Percentiles rank a stretch among this genome's conserved stretches.
These are phyloP conservation scores for Entrophospora sp. DNA, from an alignment of 192 early-diverging fungal species.

Conservation along the genomic window DNA sequence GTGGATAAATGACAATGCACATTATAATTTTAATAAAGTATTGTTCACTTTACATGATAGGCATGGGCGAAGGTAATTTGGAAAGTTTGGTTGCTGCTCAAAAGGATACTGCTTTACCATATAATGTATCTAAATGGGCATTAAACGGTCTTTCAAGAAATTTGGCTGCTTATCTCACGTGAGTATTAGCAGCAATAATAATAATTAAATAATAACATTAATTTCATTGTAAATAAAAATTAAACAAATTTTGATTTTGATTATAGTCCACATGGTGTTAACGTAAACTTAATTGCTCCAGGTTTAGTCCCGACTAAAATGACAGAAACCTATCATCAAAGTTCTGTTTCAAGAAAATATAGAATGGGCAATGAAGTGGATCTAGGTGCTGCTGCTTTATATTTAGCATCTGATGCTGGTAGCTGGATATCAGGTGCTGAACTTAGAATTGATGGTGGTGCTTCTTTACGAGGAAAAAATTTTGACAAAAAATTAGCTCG, in stretches of 20 bases:
- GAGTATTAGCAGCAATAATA: too few species aligned
- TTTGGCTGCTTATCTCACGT: slow-evolving; percentile 50
- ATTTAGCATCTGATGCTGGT: too few species aligned
- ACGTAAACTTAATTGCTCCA: slow-evolving; percentile 62
- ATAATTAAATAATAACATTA: not conserved
- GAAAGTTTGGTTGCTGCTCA: slow-evolving; percentile 16
- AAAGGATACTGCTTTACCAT: slow-evolving; percentile 47
- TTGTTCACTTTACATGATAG: not conserved
- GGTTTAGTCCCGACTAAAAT: slow-evolving; percentile 62
- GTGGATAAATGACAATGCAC: not conserved
- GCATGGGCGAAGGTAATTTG: not conserved
- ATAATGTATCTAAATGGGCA: slow-evolving; percentile 69
- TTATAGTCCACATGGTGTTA: slow-evolving; percentile 43
- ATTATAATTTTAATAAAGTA: not conserved
- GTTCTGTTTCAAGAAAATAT: too few species aligned
- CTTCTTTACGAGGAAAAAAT: too few species aligned
- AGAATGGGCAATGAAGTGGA: too few species aligned
- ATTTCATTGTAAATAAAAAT: not conserved
- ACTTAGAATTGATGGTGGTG: too few species aligned
- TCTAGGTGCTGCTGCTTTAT: too few species aligned
- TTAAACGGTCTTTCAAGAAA: slow-evolving; percentile 61
- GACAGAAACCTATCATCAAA: too few species aligned
- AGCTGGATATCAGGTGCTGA: too few species aligned
- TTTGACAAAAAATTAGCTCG: too few species aligned
- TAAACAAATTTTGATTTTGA: not conserved